phyloP scores from a whole-genome alignment of 768 basidiomycete genomes.

The Podaxis mareebaensis region DNA sequence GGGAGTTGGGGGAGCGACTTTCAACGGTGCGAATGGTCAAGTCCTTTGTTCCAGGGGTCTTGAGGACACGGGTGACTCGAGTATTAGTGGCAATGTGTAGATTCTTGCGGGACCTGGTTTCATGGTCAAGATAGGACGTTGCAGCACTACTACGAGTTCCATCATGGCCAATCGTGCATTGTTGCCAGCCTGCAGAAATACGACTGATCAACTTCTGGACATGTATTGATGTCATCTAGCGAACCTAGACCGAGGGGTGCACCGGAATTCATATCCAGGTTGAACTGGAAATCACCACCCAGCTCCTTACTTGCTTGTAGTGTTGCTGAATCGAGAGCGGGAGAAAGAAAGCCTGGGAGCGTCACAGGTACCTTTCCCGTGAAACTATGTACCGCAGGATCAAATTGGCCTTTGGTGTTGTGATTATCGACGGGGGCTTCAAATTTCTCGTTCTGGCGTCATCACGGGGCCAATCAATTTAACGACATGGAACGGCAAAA shows the following conservation, averaged over 20 bases:
- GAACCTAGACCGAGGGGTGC: conserved; percentile 15
- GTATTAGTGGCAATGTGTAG: conserved; percentile 32
- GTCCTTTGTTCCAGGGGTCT: neutral
- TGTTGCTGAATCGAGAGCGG: conserved; percentile 21
- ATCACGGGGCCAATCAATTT: neutral
- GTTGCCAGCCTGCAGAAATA: conserved; percentile 22
- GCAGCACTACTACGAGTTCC: conserved; percentile 27
- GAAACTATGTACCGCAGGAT: conserved; percentile 23
- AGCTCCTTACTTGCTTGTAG: conserved; percentile 20
- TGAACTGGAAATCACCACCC: conserved; percentile 15
- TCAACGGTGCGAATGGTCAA: conserved; percentile 16
- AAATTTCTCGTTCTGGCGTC: conserved; percentile 18
- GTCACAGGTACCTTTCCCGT: conserved; percentile 20
- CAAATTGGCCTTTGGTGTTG: conserved; percentile 21
- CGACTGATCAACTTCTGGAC: neutral
- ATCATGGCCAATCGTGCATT: conserved; percentile 22
- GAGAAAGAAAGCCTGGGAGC: conserved; percentile 16
- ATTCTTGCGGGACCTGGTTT: conserved; percentile 27
- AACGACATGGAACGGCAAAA: conserved; percentile 15
- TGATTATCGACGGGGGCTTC: conserved; percentile 22
- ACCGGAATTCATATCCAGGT: conserved; percentile 19
- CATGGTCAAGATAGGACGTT: conserved; percentile 25
- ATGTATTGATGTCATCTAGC: neutral
- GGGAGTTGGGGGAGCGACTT: neutral
- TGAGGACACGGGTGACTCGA: conserved; percentile 24